phyloP scores from a whole-genome alignment of 1,139 yeast species.

The Suhomyces guaymorum region DNA sequence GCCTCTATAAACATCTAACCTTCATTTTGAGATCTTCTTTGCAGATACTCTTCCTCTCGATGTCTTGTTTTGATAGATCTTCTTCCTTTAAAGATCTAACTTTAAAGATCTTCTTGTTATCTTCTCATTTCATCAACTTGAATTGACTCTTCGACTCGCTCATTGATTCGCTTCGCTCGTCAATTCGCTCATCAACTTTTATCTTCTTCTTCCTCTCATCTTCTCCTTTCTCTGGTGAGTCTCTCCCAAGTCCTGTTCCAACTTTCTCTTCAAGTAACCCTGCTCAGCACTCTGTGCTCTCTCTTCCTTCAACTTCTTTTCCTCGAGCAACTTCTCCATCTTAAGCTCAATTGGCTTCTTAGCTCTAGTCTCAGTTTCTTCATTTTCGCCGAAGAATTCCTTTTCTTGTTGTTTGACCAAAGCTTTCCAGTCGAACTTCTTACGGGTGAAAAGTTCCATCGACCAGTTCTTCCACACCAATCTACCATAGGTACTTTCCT shows the following conservation, averaged over 20 bases:
- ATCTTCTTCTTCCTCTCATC: constrained; percentile 14
- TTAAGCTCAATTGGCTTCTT: constrained; percentile 49
- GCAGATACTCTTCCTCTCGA: no score
- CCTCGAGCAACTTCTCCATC: constrained; percentile 42
- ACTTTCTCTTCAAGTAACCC: constrained; percentile 20
- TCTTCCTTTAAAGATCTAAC: no score
- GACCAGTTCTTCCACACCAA: constrained; percentile 96
- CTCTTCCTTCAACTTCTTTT: constrained; percentile 33
- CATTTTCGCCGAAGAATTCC: constrained; percentile 37
- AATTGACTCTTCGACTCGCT: no score
- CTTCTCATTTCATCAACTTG: no score
- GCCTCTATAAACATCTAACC: no score
- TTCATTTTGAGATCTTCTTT: no score
- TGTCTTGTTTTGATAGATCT: no score
- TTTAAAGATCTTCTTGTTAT: no score
- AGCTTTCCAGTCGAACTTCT: constrained; percentile 81
- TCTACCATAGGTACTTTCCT: constrained; percentile 84
- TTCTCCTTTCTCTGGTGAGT: constrained; percentile 6
- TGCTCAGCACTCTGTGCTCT: constrained; percentile 16
- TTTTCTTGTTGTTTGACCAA: constrained; percentile 70
- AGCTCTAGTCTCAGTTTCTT: constrained; percentile 19
- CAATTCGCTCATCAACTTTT: not conserved
- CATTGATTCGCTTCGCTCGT: no score
- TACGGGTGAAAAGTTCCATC: constrained; percentile 73
- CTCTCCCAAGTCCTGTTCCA: constrained; percentile 17